Evolutionary conservation across 192 early-diverging fungal genomes (phyloP).

Genomic region (Coemansia sp.): DNA sequence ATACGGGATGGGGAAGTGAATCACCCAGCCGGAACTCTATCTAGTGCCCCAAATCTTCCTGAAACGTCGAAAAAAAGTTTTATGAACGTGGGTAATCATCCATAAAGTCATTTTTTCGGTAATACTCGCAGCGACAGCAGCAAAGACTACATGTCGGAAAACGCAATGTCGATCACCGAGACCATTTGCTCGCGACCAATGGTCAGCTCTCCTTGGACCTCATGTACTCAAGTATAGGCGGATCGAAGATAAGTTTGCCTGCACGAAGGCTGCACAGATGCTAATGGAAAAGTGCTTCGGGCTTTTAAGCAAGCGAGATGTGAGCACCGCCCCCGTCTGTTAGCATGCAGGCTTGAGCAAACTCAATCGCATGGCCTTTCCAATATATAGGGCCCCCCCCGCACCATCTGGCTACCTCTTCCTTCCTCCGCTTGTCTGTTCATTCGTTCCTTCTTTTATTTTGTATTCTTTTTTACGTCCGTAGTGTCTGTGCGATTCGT

Average conservation of each 20-base stretch:
- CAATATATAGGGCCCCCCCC: neutral
- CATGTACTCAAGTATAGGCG: neutral
- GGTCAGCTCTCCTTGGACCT: neutral
- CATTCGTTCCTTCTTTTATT: neutral
- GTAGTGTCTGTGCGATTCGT: neutral
- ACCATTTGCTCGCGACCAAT: neutral
- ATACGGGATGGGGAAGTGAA: neutral
- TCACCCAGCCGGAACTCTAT: neutral
- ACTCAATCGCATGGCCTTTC: neutral
- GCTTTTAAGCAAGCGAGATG: constrained; percentile 1
- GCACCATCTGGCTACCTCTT: neutral
- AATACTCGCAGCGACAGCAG: neutral
- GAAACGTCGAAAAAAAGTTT: neutral
- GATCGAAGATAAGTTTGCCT: neutral
- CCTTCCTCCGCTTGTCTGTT: neutral
- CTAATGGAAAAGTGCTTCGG: neutral
- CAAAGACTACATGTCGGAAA: neutral
- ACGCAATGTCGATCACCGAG: neutral
- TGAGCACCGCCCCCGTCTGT: neutral
- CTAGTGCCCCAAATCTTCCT: neutral
- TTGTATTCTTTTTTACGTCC: neutral
- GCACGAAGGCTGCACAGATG: neutral
- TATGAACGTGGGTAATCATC: neutral
- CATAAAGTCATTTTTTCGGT: neutral
- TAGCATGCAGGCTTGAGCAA: neutral